phyloP scores from a whole-genome alignment of 352 stramenopile genomes.

The Paralagenidium karlingii region DNA sequence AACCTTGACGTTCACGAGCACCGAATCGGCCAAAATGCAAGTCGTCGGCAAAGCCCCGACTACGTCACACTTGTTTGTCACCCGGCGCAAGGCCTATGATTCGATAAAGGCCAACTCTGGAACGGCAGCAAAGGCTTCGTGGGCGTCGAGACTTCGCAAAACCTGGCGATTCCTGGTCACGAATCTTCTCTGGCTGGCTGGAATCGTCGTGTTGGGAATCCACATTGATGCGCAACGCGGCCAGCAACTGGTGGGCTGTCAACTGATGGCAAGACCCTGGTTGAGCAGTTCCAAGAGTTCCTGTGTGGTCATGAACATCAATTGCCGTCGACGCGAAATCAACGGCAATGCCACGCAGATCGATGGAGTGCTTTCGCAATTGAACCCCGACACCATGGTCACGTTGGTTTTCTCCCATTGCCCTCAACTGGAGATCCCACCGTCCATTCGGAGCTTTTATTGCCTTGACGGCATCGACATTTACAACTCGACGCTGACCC shows the following conservation, averaged over 20 bases:
- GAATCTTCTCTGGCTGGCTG: too few species aligned
- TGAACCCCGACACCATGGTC: constrained; percentile 7
- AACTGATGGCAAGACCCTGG: constrained; percentile 6
- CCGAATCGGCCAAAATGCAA: background rate
- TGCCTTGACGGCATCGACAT: constrained; percentile 13
- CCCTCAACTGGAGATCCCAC: constrained; percentile 5
- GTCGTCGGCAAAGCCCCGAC: too few species aligned
- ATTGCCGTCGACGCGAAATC: constrained; percentile 2
- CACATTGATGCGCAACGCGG: background rate
- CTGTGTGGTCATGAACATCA: constrained; percentile 6
- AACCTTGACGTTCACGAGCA: background rate
- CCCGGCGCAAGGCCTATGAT: too few species aligned
- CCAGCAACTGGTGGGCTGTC: background rate
- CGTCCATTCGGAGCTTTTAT: constrained; percentile 6
- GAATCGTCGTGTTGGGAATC: constrained; percentile 1
- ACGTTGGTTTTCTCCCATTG: constrained; percentile 13
- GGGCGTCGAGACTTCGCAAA: too few species aligned
- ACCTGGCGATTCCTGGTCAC: too few species aligned
- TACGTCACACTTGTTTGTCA: too few species aligned
- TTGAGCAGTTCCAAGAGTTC: constrained; percentile 5
- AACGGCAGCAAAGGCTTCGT: too few species aligned
- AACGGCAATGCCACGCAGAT: background rate
- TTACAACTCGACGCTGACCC: constrained; percentile 8
- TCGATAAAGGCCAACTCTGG: too few species aligned
- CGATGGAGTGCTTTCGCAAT: background rate